Evolutionary conservation across 495 filamentous ascomycete species (phyloP), one percentile per base, ranked within the genome.

Genomic region (Physcia stellaris): DNA sequence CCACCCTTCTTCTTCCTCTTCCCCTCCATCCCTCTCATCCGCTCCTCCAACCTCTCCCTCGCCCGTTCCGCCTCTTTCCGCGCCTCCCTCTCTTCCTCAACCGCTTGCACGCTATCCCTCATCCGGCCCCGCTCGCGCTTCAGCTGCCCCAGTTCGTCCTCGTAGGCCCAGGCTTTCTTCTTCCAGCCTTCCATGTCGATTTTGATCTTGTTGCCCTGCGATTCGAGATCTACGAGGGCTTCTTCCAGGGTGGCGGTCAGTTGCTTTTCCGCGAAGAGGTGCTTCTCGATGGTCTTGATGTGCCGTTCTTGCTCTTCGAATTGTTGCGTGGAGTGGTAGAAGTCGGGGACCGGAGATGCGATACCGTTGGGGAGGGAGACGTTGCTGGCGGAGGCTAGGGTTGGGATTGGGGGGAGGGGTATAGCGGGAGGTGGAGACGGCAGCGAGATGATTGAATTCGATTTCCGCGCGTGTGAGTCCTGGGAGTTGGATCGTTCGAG

Each of bases 1-100:
- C 53, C n/a, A n/a, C n/a, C n/a, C n/a, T 84, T 80, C 75, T 90
- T 90, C 76, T 94, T 94, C 69, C 92, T 94, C 68, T 84, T 85
- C 76, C 94, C 94, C 68, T 87, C 80, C 52, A 93, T 77, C n/a
- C 75, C 80, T 42, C 81, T 79, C 88, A 98, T 95, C 10, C 86
- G 70, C 64, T 92, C 84, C 59, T 98, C 90, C 3, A 96, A 70
- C 51, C 92, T 79, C 13, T 76, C 81, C 37, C 82, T 64, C 26
- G 92, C 92, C 50, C 77, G 72, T 61, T 98, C 90, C 19, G 92
- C 86, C 48, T 93, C 82, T 33, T 75, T 66, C 15, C 92, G 69
- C 51, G 86, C 86, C 55, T 76, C 81, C 24, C 86, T 68, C 66
- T 95, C 92, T 53, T 96, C 86, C 57, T 98, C 90, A 9, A 98